Percentiles rank a stretch among this genome's conserved stretches.
These are phyloP conservation scores for Calonectria montana DNA, from an alignment of 2,329 filamentous ascomycete genomes.

Conservation along the genomic window DNA sequence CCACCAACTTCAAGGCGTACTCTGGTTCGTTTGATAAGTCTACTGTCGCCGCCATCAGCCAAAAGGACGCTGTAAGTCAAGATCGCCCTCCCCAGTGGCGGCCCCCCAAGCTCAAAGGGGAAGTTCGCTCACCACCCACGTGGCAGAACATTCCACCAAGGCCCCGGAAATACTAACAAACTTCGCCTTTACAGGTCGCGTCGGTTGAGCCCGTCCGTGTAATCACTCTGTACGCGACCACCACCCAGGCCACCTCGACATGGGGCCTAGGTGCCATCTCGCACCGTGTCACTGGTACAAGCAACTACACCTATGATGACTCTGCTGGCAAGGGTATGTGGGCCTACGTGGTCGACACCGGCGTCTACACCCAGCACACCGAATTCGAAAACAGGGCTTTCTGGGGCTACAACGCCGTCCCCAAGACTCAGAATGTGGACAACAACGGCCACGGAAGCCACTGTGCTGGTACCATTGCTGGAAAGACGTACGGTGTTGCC, in stretches of 20 bases:
- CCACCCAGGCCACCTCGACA: slow-evolving; percentile 49
- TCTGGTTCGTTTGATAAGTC: slow-evolving; percentile 55
- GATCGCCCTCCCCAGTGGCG: neutral
- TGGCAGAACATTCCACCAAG: neutral
- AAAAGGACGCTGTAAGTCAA: slow-evolving; percentile 51
- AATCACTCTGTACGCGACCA: slow-evolving; percentile 43
- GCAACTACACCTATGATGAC: slow-evolving; percentile 55
- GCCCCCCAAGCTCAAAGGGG: neutral
- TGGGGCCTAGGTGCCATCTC: slow-evolving; percentile 62
- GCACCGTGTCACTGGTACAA: slow-evolving; percentile 47
- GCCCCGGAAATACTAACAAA: neutral
- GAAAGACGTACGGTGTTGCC: slow-evolving; percentile 57
- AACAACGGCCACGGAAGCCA: slow-evolving; percentile 60
- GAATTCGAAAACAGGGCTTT: slow-evolving; percentile 58
- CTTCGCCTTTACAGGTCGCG: slow-evolving; percentile 41
- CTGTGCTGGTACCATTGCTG: slow-evolving; percentile 58
- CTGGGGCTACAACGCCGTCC: slow-evolving; percentile 50
- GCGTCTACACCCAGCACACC: slow-evolving; percentile 59
- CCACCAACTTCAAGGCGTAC: slow-evolving; percentile 53
- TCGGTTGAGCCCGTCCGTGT: slow-evolving; percentile 47
- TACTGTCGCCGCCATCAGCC: slow-evolving; percentile 54
- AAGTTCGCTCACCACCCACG: neutral
- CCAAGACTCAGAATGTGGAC: slow-evolving; percentile 48
- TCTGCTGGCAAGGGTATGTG: slow-evolving; percentile 55
- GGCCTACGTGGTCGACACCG: slow-evolving; percentile 67